Evolutionary conservation across 805 yeast genomes (phyloP), one percentile per base, ranked within the genome.

Genomic region (Zygoascus bituminiphila): DNA sequence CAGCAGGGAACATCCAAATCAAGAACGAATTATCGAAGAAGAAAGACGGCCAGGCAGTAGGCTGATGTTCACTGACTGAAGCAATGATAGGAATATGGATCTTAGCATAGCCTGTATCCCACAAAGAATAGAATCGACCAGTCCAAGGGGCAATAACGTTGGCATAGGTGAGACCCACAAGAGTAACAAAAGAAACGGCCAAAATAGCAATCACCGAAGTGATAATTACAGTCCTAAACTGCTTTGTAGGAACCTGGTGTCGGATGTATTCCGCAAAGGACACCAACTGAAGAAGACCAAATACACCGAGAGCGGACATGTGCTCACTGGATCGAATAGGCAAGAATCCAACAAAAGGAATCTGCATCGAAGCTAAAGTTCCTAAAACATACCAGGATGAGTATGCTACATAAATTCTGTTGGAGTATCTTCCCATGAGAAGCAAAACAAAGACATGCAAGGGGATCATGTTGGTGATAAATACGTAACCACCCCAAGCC

Each of bases 401-500:
- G 68, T 94, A 93, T 21, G 97, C 85, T 17, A 94, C 81, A 66
- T 93, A 93, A 49, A 93, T 65, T 56, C 81, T 79, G 58, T 81
- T 81, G 57, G 78, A 78, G 68, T 88, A 93, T 62, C 98, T 82
- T 46, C 98, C 98, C 98, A 93, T 93, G 56, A 87, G 69, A 46
- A 93, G 69, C 63, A 93, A 73, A 44, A 88, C 89, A 62, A 93
- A 89, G 22, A 89, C 88, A 65, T 93, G 99, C 58, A 93, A 73
- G 42, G 98, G 98, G 60, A 93, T 88, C 74, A 94, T 80, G 71
- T 93, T 93, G 51, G 99, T 93, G 69, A 93, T 94, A 74, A 93
- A 93, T 46, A 94, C 99, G 64, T 93, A 93, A 23, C 99, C 99
- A 73, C 99, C 99, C 97, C 99, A 89, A 10, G 99, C 98, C 43